These are phyloP conservation scores for Phaeotremella skinneri DNA, from an alignment of 768 basidiomycete genomes.

Conservation along the genomic window DNA sequence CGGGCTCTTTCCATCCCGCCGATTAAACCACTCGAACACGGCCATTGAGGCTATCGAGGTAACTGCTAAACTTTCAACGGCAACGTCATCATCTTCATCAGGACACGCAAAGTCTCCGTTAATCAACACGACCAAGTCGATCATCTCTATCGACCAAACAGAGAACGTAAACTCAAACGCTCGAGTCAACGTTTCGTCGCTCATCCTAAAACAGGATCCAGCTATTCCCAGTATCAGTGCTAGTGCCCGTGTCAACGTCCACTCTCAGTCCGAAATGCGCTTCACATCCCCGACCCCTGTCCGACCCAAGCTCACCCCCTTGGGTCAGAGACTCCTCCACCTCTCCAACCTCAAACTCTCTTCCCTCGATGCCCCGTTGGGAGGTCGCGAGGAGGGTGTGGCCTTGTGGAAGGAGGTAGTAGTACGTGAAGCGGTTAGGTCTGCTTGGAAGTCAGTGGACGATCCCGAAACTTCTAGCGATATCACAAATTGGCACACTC, in stretches of 20 bases:
- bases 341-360: conserved; percentile 41
- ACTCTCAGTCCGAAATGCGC: conserved; percentile 23
- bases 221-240: too few relatives aligned
- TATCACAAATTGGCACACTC: conserved; percentile 30
- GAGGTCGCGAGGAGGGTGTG: conserved; percentile 21
- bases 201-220: conserved; percentile 1
- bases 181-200: background rate
- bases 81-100: conserved; percentile 1
- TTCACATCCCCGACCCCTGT: conserved; percentile 26
- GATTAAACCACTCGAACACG: background rate
- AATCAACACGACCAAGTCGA: too few relatives aligned
- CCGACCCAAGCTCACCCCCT: conserved; percentile 36
- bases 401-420: conserved; percentile 33
- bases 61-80: background rate
- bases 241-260: background rate
- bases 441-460: conserved; percentile 44
- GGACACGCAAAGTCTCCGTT: too few relatives aligned
- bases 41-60: background rate
- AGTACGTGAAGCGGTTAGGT: conserved; percentile 32
- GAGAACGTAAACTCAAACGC: too few relatives aligned
- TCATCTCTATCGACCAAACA: too few relatives aligned
- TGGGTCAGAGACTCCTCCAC: conserved; percentile 37
- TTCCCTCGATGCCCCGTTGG: conserved; percentile 22
- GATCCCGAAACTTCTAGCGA: conserved; percentile 19
- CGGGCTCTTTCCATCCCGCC: background rate